These are phyloP conservation scores for Euptelea pleiosperma DNA, from an alignment of 164 flowering plant genomes.

Conservation along the genomic window DNA sequence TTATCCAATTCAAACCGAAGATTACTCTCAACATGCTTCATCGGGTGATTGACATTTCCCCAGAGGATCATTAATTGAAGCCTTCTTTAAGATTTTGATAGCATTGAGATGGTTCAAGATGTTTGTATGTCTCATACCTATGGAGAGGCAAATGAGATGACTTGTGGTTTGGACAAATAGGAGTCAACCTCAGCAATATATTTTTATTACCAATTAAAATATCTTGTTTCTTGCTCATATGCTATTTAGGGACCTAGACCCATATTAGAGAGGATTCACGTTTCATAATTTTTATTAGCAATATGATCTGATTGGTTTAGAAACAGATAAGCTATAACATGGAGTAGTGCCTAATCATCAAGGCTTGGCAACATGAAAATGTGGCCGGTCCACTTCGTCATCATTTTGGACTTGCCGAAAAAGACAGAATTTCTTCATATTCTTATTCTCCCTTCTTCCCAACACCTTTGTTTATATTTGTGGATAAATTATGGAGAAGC, in stretches of 20 bases:
- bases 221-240: too few relatives aligned
- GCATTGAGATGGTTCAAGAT: too few relatives aligned
- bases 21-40: not conserved
- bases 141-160: too few relatives aligned
- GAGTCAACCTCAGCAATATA: not conserved
- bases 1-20: not conserved
- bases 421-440: not conserved
- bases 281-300: not conserved
- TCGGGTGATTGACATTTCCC: not conserved
- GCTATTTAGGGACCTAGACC: too few relatives aligned
- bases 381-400: not conserved
- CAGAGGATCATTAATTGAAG: too few relatives aligned
- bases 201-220: not conserved
- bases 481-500: slow-evolving; percentile 4
- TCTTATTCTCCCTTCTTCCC: not conserved
- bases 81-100: too few relatives aligned
- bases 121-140: too few relatives aligned
- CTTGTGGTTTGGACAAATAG: not conserved
- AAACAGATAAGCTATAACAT: too few relatives aligned
- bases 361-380: not conserved
- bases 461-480: not conserved
- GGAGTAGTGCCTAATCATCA: too few relatives aligned
- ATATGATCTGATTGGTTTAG: too few relatives aligned
- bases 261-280: too few relatives aligned
- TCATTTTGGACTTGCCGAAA: not conserved